Percentiles rank a stretch among this genome's conserved stretches.
phyloP scores from a whole-genome alignment of 2,329 filamentous ascomycete genomes.

The Colletotrichum sp. region DNA sequence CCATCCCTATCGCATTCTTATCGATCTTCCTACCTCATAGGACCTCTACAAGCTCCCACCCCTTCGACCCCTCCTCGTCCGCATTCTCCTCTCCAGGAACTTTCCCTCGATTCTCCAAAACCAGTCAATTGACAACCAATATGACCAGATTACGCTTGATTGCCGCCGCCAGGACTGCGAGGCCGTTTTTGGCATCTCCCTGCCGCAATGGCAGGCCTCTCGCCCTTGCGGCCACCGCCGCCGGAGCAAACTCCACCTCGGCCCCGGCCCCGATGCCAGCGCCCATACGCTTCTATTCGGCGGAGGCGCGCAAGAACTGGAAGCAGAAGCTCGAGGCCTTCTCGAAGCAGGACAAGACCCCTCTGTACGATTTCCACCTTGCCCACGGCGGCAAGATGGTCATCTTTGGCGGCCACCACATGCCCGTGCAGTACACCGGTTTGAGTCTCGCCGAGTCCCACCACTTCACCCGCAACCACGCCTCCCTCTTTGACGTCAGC shows the following conservation, averaged over 20 bases:
- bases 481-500: conserved; percentile 93
- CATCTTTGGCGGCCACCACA: conserved; percentile 90
- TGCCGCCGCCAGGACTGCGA: conserved; percentile 8
- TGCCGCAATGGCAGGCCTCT: conserved; percentile 5
- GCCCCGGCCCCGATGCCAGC: conserved; percentile 1
- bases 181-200: conserved; percentile 1
- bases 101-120: background rate
- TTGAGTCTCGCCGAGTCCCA: conserved; percentile 85
- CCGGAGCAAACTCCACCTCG: conserved; percentile 1
- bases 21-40: background rate
- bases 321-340: conserved; percentile 25
- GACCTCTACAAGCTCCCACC: background rate
- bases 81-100: background rate
- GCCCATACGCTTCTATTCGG: conserved; percentile 5
- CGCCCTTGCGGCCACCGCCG: background rate
- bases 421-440: conserved; percentile 89
- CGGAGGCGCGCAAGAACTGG: conserved; percentile 15
- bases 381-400: conserved; percentile 90
- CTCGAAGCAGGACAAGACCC: conserved; percentile 63
- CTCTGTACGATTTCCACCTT: conserved; percentile 80
- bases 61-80: background rate
- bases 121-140: background rate
- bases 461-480: conserved; percentile 85
- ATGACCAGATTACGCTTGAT: conserved; percentile 13
- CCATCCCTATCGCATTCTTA: background rate